phyloP scores from a whole-genome alignment of 2,329 filamentous ascomycete genomes.

The Fusarium agapanthi region DNA sequence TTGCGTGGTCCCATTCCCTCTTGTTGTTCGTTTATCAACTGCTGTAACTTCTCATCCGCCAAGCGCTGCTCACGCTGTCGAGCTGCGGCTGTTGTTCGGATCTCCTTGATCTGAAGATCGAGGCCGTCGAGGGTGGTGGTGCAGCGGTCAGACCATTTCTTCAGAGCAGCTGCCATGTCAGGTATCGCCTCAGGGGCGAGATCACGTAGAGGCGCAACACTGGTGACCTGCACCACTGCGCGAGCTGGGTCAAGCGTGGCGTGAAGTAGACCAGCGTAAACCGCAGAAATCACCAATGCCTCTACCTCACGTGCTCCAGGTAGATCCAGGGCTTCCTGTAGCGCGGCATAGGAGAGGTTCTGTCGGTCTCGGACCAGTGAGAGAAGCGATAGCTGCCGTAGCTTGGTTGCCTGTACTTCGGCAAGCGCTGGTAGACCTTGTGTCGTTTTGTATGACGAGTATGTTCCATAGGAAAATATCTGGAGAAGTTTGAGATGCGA shows the following conservation, averaged over 20 bases:
- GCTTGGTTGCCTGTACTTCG: constrained; percentile 79
- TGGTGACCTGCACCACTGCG: constrained; percentile 78
- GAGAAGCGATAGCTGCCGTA: constrained; percentile 89
- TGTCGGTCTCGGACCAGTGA: constrained; percentile 75
- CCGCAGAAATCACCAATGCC: constrained; percentile 83
- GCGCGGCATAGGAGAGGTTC: constrained; percentile 76
- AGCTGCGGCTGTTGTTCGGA: constrained; percentile 66
- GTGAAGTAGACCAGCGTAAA: constrained; percentile 84
- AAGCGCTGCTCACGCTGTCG: constrained; percentile 60
- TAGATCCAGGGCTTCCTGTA: constrained; percentile 74
- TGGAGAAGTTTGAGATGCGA: constrained; percentile 76
- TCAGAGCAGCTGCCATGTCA: constrained; percentile 72
- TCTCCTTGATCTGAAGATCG: constrained; percentile 75
- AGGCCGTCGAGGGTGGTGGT: constrained; percentile 76
- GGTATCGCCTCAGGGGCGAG: constrained; percentile 77
- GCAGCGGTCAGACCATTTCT: constrained; percentile 83
- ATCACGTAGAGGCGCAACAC: constrained; percentile 87
- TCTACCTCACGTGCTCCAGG: constrained; percentile 76
- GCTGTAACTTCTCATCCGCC: constrained; percentile 58
- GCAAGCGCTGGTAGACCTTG: constrained; percentile 73
- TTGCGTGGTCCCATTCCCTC: constrained; percentile 49
- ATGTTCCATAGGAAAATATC: constrained; percentile 94
- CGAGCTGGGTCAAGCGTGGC: constrained; percentile 85
- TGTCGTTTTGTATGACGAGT: constrained; percentile 71
- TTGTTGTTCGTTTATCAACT: constrained; percentile 58